Conservation (phyloP, 768 basidiomycete genomes). For the Mycena galopus region DNA sequence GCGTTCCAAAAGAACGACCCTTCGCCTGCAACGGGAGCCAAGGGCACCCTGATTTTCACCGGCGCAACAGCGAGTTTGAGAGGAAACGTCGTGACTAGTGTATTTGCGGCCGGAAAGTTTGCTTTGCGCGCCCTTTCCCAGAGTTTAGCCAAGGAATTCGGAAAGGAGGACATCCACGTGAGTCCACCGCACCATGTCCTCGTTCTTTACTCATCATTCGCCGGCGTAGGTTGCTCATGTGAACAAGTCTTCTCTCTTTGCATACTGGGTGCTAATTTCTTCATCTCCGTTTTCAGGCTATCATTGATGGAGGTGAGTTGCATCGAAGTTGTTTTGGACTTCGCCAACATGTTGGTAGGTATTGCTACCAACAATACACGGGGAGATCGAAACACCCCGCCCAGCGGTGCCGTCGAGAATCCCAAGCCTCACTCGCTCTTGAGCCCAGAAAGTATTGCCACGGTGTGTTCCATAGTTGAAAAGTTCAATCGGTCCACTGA, state of each 20-base stretch:
- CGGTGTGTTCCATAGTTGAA: conserved; percentile 53
- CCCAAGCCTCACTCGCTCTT: conserved; percentile 53
- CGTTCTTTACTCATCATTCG: not conserved
- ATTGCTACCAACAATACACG: conserved; percentile 48
- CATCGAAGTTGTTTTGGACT: not conserved
- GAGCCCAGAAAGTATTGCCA: conserved; percentile 76
- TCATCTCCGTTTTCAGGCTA: conserved; percentile 54
- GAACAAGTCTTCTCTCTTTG: conserved; percentile 42
- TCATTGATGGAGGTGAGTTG: conserved; percentile 74
- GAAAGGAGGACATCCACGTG: conserved; percentile 81
- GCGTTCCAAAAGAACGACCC: conserved; percentile 70
- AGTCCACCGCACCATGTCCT: conserved; percentile 24
- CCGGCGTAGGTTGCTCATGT: conserved; percentile 73
- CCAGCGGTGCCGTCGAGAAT: conserved; percentile 42
- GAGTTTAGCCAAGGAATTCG: conserved; percentile 82
- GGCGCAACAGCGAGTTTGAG: conserved; percentile 78
- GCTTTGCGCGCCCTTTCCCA: conserved; percentile 75
- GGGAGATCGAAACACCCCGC: conserved; percentile 53
- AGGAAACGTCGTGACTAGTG: conserved; percentile 72
- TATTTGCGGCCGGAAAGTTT: conserved; percentile 74
- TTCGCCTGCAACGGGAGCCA: conserved; percentile 62
- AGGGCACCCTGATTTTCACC: conserved; percentile 78
- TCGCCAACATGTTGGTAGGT: conserved; percentile 37
- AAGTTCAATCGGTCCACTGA: not conserved
- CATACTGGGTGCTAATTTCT: not conserved